Percentiles rank a stretch among this genome's conserved stretches.
Conservation (phyloP, 306 rosid genomes). For the Lupinus albus region DNA sequence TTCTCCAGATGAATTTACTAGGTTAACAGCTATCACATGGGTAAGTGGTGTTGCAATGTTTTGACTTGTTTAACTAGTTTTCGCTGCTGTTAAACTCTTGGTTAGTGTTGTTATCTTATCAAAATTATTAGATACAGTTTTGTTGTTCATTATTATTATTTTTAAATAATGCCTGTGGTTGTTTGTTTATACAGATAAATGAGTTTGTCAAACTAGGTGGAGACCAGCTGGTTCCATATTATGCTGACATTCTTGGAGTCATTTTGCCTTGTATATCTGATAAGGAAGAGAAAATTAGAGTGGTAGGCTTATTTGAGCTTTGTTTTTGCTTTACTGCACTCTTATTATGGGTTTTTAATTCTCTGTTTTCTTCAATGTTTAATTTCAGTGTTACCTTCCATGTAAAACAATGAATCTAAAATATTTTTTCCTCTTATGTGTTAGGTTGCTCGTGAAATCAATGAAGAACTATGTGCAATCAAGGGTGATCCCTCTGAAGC, state of each 20-base stretch:
- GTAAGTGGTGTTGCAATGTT: conserved; percentile 52
- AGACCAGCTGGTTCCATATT: conserved; percentile 95
- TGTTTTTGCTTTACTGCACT: not conserved
- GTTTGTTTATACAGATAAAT: conserved; percentile 62
- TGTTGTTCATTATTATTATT: conserved; percentile 28
- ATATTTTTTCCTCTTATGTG: conserved; percentile 2
- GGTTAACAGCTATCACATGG: conserved; percentile 96
- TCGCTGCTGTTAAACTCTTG: conserved; percentile 21
- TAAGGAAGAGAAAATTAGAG: conserved; percentile 99
- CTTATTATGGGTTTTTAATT: not conserved
- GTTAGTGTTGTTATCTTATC: not conserved
- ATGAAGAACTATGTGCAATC: conserved; percentile 89
- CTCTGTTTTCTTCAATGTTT: conserved; percentile 17
- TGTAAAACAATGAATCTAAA: too few relatives aligned
- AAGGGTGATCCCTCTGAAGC: conserved; percentile 85
- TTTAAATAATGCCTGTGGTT: conserved; percentile 28
- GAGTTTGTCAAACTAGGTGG: conserved; percentile 99
- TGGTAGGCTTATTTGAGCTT: conserved; percentile 56
- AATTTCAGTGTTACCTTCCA: not conserved
- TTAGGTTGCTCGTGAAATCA: conserved; percentile 97
- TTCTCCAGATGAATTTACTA: conserved; percentile 88
- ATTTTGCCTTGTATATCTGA: conserved; percentile 97
- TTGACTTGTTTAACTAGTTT: conserved; percentile 9
- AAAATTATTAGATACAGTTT: conserved; percentile 1
- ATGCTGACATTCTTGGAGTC: conserved; percentile 94